Percentiles rank a stretch among this genome's conserved stretches.
Evolutionary conservation across 2,329 filamentous ascomycete genomes (phyloP).

Genomic region (Pseudogymnoascus sp.): DNA sequence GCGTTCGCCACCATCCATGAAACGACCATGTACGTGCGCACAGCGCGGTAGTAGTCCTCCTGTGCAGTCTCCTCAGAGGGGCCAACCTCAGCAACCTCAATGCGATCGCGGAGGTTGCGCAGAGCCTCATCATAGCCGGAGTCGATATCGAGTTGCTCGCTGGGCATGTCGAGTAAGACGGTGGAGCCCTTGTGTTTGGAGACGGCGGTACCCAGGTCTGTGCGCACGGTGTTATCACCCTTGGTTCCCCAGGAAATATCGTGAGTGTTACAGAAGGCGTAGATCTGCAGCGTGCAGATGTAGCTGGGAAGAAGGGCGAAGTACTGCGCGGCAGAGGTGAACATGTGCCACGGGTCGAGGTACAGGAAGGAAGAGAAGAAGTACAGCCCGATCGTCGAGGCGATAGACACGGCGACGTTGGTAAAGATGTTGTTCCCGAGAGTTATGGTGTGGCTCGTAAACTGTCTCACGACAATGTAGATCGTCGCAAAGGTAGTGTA

Average conservation of each 20-base stretch:
- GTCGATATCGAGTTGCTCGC: conserved; percentile 96
- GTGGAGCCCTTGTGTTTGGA: conserved; percentile 63
- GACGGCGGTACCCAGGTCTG: conserved; percentile 80
- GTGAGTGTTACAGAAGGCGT: conserved; percentile 98
- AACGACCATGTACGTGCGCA: conserved; percentile 96
- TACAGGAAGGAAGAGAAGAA: conserved; percentile 96
- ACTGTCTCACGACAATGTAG: conserved; percentile 81
- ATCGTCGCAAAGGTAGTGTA: conserved; percentile 87
- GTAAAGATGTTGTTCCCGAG: conserved; percentile 88
- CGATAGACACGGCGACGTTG: conserved; percentile 84
- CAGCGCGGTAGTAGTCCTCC: conserved; percentile 96
- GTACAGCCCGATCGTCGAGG: conserved; percentile 86
- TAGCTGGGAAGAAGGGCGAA: conserved; percentile 87
- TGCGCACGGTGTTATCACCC: conserved; percentile 91
- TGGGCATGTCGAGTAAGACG: conserved; percentile 95
- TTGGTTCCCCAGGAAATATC: conserved; percentile 99
- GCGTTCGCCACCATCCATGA: conserved; percentile 90
- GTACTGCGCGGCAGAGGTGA: conserved; percentile 85
- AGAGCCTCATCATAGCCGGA: conserved; percentile 95
- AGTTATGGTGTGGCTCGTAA: conserved; percentile 44
- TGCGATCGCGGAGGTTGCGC: conserved; percentile 84
- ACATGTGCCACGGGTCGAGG: conserved; percentile 98
- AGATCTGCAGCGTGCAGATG: conserved; percentile 95
- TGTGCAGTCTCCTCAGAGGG: conserved; percentile 74
- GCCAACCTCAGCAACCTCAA: conserved; percentile 62